A percentile compares a stretch with the other conserved stretches of the same genome.
Conservation (phyloP, 2,329 filamentous ascomycete genomes). For the Fusarium temperatum region DNA sequence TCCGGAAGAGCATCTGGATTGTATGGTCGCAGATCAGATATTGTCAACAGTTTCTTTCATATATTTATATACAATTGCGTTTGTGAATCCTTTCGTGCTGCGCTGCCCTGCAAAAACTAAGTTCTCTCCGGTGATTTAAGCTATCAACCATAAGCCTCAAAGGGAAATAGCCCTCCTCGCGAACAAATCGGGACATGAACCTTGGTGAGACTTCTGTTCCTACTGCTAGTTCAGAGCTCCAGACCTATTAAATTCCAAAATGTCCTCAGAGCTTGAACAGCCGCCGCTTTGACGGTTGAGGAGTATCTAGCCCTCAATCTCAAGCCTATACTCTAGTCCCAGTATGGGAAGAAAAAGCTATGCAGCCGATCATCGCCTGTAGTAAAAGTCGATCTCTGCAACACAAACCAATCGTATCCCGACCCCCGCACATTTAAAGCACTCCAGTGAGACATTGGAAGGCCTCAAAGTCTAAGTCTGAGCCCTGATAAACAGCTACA, state of each 20-base stretch:
- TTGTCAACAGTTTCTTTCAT: too few relatives aligned
- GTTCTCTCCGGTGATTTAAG: too few relatives aligned
- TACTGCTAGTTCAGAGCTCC: neutral
- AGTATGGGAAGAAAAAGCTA: neutral
- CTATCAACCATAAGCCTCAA: too few relatives aligned
- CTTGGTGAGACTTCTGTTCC: neutral
- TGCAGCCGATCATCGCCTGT: neutral
- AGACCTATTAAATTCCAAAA: rapidly evolving
- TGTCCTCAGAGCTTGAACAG: rapidly evolving
- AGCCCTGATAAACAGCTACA: rapidly evolving
- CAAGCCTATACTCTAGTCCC: neutral
- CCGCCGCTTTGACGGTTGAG: neutral
- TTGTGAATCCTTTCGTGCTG: rapidly evolving
- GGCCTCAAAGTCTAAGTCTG: neutral
- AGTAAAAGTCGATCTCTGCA: neutral
- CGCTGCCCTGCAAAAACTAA: rapidly evolving
- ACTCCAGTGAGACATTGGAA: neutral
- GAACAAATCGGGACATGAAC: rapidly evolving
- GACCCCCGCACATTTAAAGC: neutral
- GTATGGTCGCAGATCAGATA: neutral
- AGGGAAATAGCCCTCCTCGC: rapidly evolving
- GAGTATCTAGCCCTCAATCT: neutral
- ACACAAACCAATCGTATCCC: neutral
- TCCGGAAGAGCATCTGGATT: rapidly evolving
- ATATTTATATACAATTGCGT: neutral